Evolutionary conservation across 768 basidiomycete species (phyloP).

Genomic region (Lactarius indigo): DNA sequence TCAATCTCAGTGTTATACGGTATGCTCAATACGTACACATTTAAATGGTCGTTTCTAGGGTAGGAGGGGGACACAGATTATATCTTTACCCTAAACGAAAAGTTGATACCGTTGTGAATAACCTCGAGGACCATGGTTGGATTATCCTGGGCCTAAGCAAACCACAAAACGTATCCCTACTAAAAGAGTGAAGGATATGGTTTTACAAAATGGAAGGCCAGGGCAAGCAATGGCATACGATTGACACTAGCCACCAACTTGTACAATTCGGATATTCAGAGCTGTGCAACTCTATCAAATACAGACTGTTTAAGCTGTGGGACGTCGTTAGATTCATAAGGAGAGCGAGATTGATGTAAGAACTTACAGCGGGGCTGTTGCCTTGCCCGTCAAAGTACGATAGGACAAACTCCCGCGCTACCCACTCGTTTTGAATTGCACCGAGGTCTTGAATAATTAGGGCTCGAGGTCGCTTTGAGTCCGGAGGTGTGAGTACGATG

Average conservation of each 20-base stretch:
- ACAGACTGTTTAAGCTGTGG: slow-evolving; percentile 51
- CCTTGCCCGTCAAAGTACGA: slow-evolving; percentile 72
- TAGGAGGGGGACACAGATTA: slow-evolving; percentile 9
- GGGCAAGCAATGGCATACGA: not conserved
- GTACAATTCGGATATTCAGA: slow-evolving; percentile 1
- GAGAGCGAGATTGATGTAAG: not conserved
- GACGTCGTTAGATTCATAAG: not conserved
- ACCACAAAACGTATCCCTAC: not conserved
- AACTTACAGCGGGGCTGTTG: slow-evolving; percentile 66
- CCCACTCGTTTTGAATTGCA: slow-evolving; percentile 66
- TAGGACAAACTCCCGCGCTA: slow-evolving; percentile 66
- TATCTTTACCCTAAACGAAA: slow-evolving; percentile 5
- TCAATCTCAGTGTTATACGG: not conserved
- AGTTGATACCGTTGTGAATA: not conserved
- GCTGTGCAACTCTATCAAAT: slow-evolving; percentile 32
- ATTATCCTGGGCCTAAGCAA: not conserved
- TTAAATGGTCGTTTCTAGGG: not conserved
- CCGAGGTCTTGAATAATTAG: slow-evolving; percentile 73
- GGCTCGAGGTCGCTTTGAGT: slow-evolving; percentile 46
- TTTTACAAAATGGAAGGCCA: not conserved
- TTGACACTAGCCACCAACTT: not conserved
- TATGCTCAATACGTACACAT: not conserved
- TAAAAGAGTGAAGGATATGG: not conserved
- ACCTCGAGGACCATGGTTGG: not conserved
- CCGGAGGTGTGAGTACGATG: slow-evolving; percentile 57